Base-by-base conservation (phyloP, 2,329 filamentous ascomycete genomes). In the Fulvia fulva region DNA sequence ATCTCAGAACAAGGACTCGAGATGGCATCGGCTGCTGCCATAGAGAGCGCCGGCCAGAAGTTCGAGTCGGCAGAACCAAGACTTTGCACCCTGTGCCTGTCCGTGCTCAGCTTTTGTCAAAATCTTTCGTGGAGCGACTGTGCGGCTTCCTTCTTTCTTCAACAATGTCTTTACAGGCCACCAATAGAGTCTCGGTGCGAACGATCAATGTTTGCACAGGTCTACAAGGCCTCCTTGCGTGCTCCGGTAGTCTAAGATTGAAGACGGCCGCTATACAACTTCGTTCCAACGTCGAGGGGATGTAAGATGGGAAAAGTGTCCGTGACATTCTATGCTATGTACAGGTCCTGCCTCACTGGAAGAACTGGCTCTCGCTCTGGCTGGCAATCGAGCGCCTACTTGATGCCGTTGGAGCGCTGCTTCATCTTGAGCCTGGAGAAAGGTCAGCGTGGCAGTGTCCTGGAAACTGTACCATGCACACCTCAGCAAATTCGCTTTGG, bases 111-210 rank as follows among this genome's bases (percentile, higher is more conserved):
- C 5, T n/a, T 2, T n/a, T 53, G n/a, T 30, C 51, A 45, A 14
- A 44, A 28, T 53, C 11, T 53, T 45, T 25, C 11, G n/a, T 44
- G 6, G 12, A 32, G 47, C 26, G 9, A 12, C 26, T 30, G 16
- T 11, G n/a, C 23, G 21, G 11, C 44, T 57, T 59, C 53, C 61
- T 65, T 72, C 75, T 75, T 74, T 74, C 80, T 80, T 75, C 74
- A 78, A 82, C 81, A 93, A 90, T 90, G 87, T 90, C 85, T 58
- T 62, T 58, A 59, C 86, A 87, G 91, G 87, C 89, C 87, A 85
- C 89, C 90, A 89, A 93, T 97, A 97, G 94, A 99, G 94, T 99
- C 94, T 95, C 93, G 92, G 89, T 89, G 86, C 86, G 89, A 86
- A 89, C 85, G 53, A 70, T 92, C 90, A 90, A 83, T 97, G 84